Conservation (phyloP, 2,329 filamentous ascomycete genomes). For the Cordyceps cicadae region DNA sequence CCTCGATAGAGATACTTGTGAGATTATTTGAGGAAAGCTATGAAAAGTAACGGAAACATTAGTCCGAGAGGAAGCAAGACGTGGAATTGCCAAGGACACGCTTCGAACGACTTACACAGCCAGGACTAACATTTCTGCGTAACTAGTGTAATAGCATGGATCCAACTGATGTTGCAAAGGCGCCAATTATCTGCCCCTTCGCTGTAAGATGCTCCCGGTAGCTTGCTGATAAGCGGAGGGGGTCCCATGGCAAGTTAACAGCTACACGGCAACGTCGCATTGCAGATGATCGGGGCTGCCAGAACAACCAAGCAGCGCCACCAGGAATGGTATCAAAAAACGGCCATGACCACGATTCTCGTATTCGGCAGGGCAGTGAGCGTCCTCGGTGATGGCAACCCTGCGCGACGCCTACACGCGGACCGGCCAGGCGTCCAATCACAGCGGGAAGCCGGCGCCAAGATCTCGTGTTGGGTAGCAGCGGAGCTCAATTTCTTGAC, state of each 20-base stretch:
- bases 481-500: not conserved
- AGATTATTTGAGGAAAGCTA: too few relatives aligned
- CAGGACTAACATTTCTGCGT: not conserved
- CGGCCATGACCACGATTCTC: not conserved
- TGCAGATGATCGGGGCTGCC: not conserved
- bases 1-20: too few relatives aligned
- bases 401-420: not conserved
- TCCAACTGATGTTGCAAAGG: not conserved
- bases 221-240: not conserved
- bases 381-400: not conserved
- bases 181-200: not conserved
- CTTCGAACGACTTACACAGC: not conserved
- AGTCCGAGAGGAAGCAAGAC: too few relatives aligned
- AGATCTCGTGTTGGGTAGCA: conserved; percentile 11
- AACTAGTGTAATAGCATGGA: not conserved
- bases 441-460: not conserved
- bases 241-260: not conserved
- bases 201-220: not conserved
- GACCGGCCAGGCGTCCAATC: conserved; percentile 3
- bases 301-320: not conserved
- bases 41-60: too few relatives aligned
- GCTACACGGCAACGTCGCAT: not conserved
- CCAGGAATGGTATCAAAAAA: too few relatives aligned
- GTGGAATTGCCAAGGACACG: too few relatives aligned
- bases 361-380: not conserved